Evolutionary conservation across 768 basidiomycete species (phyloP), one percentile per base, ranked within the genome.

Genomic region (Rickenella mellea): DNA sequence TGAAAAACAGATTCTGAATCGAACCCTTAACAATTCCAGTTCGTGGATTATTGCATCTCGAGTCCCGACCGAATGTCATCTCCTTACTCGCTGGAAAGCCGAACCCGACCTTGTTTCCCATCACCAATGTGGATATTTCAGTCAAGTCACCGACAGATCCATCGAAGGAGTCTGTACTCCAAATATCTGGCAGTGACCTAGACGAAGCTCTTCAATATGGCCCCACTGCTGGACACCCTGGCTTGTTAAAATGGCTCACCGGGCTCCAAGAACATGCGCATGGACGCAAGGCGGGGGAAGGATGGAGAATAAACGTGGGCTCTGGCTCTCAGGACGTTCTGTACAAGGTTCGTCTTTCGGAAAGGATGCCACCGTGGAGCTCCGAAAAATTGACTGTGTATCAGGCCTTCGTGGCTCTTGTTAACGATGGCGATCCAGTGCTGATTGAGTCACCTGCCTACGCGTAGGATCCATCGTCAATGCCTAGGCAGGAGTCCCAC

Each of bases 71-170:
- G 0, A 86, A 86, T 0, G 57, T 88, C 27, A 79, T 92, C 42
- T 87, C 83, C 3, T 59, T 92, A 25, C 74, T 93, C 6, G 92
- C 91, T 0, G 94, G 94, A 21, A 91, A 93, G 60, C 94, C 94
- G 5, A 93, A 94, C 54, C 71, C 80, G 6, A 66, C 71, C n/a
- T 84, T 88, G 15, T 98, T 97, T 65, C 94, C 94, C 1, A 87
- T 98, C 65, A 78, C 80, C 2, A 79, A 82, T 0, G 65, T 98
- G 51, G 79, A 73, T 42, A 10, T 36, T 11, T 45, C 39, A 26
- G 42, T 44, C 15, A 42, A 42, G 20, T 73, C 76, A 9, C 74
- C 74, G 2, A 58, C 55, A 19, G 62, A 73, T 43, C 63, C 66
- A 9, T 47, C 53, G 15, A 56, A 68, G 41, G 74, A 78, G 25